phyloP scores from a whole-genome alignment of 2,329 filamentous ascomycete genomes.

The Cladophialophora immunda region DNA sequence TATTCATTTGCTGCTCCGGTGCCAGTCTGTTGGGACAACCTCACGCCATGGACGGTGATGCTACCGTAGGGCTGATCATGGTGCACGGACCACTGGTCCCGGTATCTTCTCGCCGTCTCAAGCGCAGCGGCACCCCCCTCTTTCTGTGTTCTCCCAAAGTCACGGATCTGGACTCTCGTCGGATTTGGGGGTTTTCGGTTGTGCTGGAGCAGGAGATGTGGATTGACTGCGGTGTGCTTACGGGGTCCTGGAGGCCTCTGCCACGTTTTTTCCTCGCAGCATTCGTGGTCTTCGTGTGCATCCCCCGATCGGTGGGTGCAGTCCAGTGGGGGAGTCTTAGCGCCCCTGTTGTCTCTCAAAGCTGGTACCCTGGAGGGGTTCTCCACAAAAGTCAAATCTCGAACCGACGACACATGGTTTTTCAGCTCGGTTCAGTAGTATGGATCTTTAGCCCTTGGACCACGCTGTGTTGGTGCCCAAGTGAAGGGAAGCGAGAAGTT shows the following conservation, averaged over 20 bases:
- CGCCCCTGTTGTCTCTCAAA: background rate
- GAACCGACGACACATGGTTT: conserved; percentile 8
- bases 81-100: background rate
- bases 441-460: background rate
- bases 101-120: background rate
- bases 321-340: background rate
- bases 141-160: background rate
- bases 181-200: no score
- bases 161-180: background rate
- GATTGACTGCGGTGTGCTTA: background rate
- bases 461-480: background rate
- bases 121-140: background rate
- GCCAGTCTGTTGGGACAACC: background rate
- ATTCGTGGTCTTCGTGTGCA: background rate
- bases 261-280: background rate
- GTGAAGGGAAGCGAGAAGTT: background rate
- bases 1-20: background rate
- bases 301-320: background rate
- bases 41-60: background rate
- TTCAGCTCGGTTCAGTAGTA: conserved; percentile 20
- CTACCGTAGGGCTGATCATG: conserved; percentile 4
- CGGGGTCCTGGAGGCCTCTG: background rate
- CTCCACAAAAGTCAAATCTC: conserved; percentile 21
- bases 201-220: background rate
- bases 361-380: conserved; percentile 1